Evolutionary conservation across 257 asterid species (phyloP).

Genomic region (Coffea eugenioides): DNA sequence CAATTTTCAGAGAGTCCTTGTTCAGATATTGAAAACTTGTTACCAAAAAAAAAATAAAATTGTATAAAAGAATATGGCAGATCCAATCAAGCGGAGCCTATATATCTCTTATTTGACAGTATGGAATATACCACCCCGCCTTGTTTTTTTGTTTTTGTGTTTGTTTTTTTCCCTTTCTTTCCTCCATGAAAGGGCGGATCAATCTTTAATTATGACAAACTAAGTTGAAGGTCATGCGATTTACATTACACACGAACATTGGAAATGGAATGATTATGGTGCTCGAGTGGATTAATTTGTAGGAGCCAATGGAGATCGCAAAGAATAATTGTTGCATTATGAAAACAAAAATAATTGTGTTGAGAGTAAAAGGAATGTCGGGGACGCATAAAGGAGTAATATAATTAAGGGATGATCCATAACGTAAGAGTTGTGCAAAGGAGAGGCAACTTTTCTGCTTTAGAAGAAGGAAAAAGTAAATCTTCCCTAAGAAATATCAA

Average conservation of each 20-base stretch:
- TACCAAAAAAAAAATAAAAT: not conserved
- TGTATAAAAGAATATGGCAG: too few species aligned
- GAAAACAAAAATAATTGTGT: conserved; percentile 5
- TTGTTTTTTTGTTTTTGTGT: not conserved
- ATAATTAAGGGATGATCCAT: conserved; percentile 34
- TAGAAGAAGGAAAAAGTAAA: conserved; percentile 29
- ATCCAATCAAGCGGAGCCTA: not conserved
- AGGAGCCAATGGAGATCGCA: conserved; percentile 19
- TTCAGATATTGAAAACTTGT: not conserved
- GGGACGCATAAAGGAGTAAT: conserved; percentile 19
- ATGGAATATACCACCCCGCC: not conserved
- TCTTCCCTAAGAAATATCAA: conserved; percentile 42
- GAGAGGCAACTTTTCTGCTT: conserved; percentile 33
- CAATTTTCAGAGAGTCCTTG: not conserved
- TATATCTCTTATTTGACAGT: not conserved
- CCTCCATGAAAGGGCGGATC: not conserved
- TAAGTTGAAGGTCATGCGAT: not conserved
- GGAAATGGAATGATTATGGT: conserved; percentile 25
- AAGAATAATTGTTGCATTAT: conserved; percentile 32
- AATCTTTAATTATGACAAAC: not conserved
- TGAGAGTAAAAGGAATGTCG: conserved; percentile 1
- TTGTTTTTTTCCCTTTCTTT: too few species aligned
- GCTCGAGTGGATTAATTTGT: conserved; percentile 10
- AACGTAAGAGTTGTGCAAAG: conserved; percentile 40
- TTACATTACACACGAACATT: not conserved